Evolutionary conservation across 805 yeast species (phyloP).

Genomic region (Priceomyces medius): DNA sequence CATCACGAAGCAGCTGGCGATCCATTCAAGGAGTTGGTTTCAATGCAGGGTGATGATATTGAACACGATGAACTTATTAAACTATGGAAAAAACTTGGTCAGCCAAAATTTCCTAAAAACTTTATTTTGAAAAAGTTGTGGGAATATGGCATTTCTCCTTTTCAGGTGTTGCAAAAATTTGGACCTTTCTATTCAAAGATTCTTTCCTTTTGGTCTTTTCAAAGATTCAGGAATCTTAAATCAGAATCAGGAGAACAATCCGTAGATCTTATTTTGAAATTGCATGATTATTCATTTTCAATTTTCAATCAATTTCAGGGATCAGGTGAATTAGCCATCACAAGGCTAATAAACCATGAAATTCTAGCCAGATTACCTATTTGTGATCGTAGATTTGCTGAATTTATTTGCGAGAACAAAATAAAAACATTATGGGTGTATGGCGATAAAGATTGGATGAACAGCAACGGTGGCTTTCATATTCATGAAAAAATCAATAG

Average conservation of each 20-base stretch:
- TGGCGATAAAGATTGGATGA: slow-evolving; percentile 48
- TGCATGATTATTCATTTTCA: slow-evolving; percentile 41
- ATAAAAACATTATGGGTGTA: slow-evolving; percentile 36
- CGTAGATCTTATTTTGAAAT: slow-evolving; percentile 28
- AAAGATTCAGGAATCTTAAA: slow-evolving; percentile 32
- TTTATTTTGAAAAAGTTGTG: slow-evolving; percentile 31
- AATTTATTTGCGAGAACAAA: slow-evolving; percentile 21
- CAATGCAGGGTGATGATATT: slow-evolving; percentile 16
- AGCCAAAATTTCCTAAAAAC: slow-evolving; percentile 38
- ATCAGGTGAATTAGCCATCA: slow-evolving; percentile 44
- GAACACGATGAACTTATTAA: slow-evolving; percentile 16
- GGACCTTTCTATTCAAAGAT: slow-evolving; percentile 43
- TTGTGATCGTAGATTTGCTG: slow-evolving; percentile 39
- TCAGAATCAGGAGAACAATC: slow-evolving; percentile 13
- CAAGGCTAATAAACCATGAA: slow-evolving; percentile 40
- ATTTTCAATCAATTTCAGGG: slow-evolving; percentile 44
- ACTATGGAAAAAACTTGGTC: slow-evolving; percentile 35
- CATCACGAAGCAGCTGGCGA: slow-evolving; percentile 34
- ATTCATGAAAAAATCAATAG: slow-evolving; percentile 25
- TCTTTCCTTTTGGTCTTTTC: slow-evolving; percentile 42
- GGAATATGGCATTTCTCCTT: slow-evolving; percentile 39
- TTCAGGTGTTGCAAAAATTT: slow-evolving; percentile 34
- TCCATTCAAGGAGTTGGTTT: slow-evolving; percentile 34
- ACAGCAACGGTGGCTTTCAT: slow-evolving; percentile 35
- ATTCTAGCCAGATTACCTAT: slow-evolving; percentile 39